These are phyloP conservation scores for Sugiyamaella paludigena DNA, from an alignment of 1,139 yeast genomes.

Conservation along the genomic window DNA sequence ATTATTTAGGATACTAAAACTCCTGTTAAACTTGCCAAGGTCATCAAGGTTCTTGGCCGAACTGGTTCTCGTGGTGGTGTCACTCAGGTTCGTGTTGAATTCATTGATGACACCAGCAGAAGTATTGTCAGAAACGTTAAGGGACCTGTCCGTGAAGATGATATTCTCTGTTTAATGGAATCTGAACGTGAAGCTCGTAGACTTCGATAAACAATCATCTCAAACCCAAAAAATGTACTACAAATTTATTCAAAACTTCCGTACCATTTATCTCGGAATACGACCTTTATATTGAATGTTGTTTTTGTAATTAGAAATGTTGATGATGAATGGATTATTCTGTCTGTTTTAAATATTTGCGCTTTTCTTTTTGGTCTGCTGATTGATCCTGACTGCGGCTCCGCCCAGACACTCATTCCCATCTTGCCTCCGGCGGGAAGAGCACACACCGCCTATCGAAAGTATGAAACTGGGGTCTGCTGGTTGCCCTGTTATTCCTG, in stretches of 20 bases:
- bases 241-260: slow-evolving; percentile 3
- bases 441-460: no score
- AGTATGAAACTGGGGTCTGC: no score
- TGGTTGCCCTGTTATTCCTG: no score
- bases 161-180: slow-evolving; percentile 98
- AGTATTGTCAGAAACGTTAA: slow-evolving; percentile 99
- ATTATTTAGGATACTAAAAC: slow-evolving; percentile 44
- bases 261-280: slow-evolving; percentile 2
- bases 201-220: slow-evolving; percentile 39
- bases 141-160: slow-evolving; percentile 99
- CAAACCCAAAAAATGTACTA: background rate
- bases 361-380: background rate
- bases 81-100: slow-evolving; percentile 99
- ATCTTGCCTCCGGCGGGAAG: no score
- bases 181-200: slow-evolving; percentile 99
- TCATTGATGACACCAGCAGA: slow-evolving; percentile 97
- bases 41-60: slow-evolving; percentile 98
- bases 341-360: background rate
- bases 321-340: slow-evolving; percentile 10
- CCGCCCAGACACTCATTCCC: background rate
- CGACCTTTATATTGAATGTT: slow-evolving; percentile 12
- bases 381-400: slow-evolving; percentile 4
- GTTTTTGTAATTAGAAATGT: slow-evolving; percentile 12
- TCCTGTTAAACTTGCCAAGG: slow-evolving; percentile 99
- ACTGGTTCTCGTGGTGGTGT: slow-evolving; percentile 99